Percentiles rank a stretch among this genome's conserved stretches.
Evolutionary conservation across 768 basidiomycete genomes (phyloP).

Genomic region (Rubroboletus satanas): DNA sequence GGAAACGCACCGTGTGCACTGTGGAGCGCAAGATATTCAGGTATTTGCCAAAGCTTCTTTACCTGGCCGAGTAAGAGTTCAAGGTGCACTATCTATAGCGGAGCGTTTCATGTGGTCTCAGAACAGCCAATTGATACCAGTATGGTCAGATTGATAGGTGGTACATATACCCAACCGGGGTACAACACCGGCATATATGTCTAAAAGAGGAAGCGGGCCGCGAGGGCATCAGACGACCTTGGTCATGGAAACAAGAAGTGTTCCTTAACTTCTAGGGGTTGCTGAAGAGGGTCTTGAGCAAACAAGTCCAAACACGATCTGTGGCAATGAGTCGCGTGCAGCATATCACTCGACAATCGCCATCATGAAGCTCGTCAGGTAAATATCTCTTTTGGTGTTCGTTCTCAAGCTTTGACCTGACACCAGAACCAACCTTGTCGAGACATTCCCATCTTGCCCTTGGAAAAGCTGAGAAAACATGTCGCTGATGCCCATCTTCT

Average conservation of each 20-base stretch:
- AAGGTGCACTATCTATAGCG: not conserved
- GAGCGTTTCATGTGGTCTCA: not conserved
- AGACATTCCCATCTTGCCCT: not conserved
- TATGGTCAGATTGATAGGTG: not conserved
- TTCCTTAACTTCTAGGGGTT: too few relatives aligned
- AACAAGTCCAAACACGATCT: conserved; percentile 23
- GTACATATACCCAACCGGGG: too few relatives aligned
- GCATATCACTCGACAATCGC: conserved; percentile 26
- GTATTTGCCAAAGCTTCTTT: conserved; percentile 1
- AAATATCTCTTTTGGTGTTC: conserved; percentile 14
- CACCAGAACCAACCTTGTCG: not conserved
- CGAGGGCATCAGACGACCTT: too few relatives aligned
- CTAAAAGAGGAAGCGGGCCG: too few relatives aligned
- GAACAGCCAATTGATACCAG: too few relatives aligned
- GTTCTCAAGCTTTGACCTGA: conserved; percentile 4
- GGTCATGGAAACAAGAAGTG: too few relatives aligned
- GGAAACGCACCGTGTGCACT: not conserved
- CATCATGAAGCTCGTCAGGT: conserved; percentile 86
- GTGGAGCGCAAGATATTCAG: not conserved
- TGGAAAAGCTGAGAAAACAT: conserved; percentile 2
- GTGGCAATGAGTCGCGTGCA: conserved; percentile 12
- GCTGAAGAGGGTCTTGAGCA: not conserved
- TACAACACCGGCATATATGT: too few relatives aligned
- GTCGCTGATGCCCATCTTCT: conserved; percentile 21
- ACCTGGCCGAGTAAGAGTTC: not conserved